Evolutionary conservation across 208 protist species (phyloP).

Genomic region (Porcisia hertigi): DNA sequence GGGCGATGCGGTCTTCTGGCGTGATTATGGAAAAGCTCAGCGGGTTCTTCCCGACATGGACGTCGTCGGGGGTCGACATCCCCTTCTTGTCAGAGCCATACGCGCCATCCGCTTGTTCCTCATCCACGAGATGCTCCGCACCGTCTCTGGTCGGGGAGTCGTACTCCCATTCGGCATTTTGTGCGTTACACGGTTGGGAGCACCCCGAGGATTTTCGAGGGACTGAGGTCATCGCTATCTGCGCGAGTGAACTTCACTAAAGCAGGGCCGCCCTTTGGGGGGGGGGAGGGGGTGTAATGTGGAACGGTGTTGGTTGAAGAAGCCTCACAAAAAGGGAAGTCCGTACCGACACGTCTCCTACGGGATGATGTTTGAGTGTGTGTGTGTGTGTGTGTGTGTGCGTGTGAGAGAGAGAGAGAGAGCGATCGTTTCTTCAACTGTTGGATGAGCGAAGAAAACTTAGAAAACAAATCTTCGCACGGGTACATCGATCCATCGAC

Average conservation of each 20-base stretch:
- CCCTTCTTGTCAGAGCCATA: not conserved
- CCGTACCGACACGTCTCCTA: no score
- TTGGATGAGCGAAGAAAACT: no score
- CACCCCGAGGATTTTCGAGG: not conserved
- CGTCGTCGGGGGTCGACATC: not conserved
- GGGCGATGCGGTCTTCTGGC: slow-evolving; percentile 33
- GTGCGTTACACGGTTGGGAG: not conserved
- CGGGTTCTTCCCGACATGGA: not conserved
- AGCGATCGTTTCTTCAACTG: no score
- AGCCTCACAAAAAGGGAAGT: not conserved
- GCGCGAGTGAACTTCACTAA: not conserved
- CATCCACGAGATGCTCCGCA: slow-evolving; percentile 32
- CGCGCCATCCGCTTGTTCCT: not conserved
- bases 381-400: no score
- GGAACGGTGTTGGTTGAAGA: not conserved
- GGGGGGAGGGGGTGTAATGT: not conserved
- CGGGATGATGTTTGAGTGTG: no score
- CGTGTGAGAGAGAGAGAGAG: no score
- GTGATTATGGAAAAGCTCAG: not conserved
- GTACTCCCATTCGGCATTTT: slow-evolving; percentile 21
- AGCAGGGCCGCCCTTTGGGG: no score
- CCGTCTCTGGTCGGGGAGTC: slow-evolving; percentile 28
- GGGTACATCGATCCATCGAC: no score
- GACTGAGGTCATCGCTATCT: not conserved
- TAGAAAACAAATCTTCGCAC: no score